phyloP scores from a whole-genome alignment of 2,329 filamentous ascomycete species.

The Xylaria polymorpha region DNA sequence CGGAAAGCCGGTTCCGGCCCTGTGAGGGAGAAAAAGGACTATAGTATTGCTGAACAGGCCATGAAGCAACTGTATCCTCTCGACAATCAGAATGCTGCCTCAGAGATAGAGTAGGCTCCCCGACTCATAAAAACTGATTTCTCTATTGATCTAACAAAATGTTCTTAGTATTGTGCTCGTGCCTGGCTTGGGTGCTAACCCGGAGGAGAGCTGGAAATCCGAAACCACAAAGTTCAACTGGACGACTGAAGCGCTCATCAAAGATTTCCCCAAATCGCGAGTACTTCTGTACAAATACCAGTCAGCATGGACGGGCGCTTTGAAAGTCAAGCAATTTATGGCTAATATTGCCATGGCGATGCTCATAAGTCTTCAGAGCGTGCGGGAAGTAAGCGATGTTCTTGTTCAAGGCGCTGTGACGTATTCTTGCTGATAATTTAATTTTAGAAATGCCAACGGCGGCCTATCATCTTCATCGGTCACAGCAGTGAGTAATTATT shows the following conservation, averaged over 20 bases:
- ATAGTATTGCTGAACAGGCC: constrained; percentile 54
- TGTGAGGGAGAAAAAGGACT: constrained; percentile 49
- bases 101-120: constrained; percentile 53
- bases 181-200: constrained; percentile 55
- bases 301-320: constrained; percentile 55
- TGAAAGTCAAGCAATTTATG: constrained; percentile 58
- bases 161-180: constrained; percentile 55
- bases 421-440: constrained; percentile 16
- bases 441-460: constrained; percentile 46
- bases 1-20: constrained; percentile 44
- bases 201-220: constrained; percentile 55
- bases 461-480: constrained; percentile 57
- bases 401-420: background rate
- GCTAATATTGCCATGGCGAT: constrained; percentile 54
- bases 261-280: constrained; percentile 55
- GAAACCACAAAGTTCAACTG: constrained; percentile 55
- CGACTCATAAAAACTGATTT: background rate
- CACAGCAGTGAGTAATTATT: constrained; percentile 50
- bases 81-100: constrained; percentile 45
- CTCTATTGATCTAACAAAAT: constrained; percentile 28
- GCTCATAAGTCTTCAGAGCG: constrained; percentile 51
- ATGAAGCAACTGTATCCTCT: constrained; percentile 54
- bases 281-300: constrained; percentile 57
- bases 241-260: constrained; percentile 53
- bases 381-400: constrained; percentile 50